These are phyloP conservation scores for Metrosideros polymorpha DNA, from an alignment of 441 rosid species.

Conservation along the genomic window DNA sequence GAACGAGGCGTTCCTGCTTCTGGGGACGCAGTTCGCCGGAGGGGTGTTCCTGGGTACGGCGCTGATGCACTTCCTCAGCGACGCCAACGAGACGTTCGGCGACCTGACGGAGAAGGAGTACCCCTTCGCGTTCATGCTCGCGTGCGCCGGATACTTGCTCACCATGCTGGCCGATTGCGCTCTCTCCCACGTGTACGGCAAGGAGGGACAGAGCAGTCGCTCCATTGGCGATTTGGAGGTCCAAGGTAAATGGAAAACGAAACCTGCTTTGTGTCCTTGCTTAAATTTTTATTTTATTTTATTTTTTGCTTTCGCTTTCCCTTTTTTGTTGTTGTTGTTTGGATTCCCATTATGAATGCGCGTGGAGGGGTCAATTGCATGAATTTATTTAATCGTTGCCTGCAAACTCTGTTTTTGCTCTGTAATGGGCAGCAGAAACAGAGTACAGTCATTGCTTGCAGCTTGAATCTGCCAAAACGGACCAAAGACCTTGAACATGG, in stretches of 20 bases:
- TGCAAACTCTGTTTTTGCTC: neutral
- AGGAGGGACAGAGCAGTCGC: neutral
- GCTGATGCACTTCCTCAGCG: constrained; percentile 78
- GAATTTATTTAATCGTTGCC: neutral
- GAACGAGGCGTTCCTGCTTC: constrained; percentile 63
- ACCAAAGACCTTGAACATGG: neutral
- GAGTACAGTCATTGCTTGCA: neutral
- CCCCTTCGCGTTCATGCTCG: constrained; percentile 86
- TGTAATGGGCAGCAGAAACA: neutral
- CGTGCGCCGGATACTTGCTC: constrained; percentile 56
- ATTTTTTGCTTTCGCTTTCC: neutral
- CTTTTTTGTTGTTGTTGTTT: neutral
- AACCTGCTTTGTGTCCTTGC: neutral
- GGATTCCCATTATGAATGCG: neutral
- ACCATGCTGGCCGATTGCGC: constrained; percentile 68
- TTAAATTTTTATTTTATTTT: neutral
- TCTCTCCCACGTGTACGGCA: constrained; percentile 41
- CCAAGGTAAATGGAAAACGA: constrained; percentile 29
- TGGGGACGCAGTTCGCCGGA: constrained; percentile 84
- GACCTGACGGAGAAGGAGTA: constrained; percentile 45
- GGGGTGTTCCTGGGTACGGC: constrained; percentile 84
- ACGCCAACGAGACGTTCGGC: constrained; percentile 57
- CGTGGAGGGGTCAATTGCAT: neutral
- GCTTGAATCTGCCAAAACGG: neutral
- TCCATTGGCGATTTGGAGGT: constrained; percentile 30